These are phyloP conservation scores for Phaseolus lunatus DNA, from an alignment of 306 rosid genomes.

Conservation along the genomic window DNA sequence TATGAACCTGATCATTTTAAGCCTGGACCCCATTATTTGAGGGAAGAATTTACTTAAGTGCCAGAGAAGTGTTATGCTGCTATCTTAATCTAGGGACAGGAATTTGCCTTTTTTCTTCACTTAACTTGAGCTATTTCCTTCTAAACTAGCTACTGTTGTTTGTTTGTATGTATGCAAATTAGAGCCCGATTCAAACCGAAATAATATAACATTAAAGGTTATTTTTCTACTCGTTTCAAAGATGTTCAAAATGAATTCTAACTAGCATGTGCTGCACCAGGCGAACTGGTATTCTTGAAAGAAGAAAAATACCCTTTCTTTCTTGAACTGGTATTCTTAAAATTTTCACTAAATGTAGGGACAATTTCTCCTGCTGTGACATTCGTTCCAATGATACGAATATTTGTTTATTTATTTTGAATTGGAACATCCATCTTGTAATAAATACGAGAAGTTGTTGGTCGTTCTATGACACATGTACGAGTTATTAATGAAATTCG, in stretches of 20 bases:
- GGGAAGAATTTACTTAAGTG: constrained; percentile 59
- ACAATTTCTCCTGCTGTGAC: no score
- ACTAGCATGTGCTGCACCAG: neutral
- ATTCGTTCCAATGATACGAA: no score
- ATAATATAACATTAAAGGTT: neutral
- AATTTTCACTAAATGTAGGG: no score
- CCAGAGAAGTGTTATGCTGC: constrained; percentile 8
- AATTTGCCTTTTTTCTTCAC: neutral
- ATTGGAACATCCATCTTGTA: no score
- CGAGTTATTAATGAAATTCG: no score
- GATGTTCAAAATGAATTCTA: constrained; percentile 3
- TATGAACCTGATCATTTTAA: constrained; percentile 76
- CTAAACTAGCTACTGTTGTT: constrained; percentile 11
- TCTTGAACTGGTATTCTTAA: no score
- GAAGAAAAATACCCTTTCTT: no score
- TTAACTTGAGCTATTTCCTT: neutral
- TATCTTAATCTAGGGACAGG: constrained; percentile 24
- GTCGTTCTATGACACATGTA: no score
- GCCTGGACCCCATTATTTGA: constrained; percentile 77
- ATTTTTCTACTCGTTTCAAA: neutral
- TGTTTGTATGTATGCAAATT: constrained; percentile 33
- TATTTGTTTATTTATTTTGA: no score
- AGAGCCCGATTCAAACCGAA: constrained; percentile 6
- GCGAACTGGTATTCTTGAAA: neutral
- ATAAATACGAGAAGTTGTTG: no score